Evolutionary conservation across 805 yeast genomes (phyloP).

Genomic region (Spathaspora hagerdaliae): DNA sequence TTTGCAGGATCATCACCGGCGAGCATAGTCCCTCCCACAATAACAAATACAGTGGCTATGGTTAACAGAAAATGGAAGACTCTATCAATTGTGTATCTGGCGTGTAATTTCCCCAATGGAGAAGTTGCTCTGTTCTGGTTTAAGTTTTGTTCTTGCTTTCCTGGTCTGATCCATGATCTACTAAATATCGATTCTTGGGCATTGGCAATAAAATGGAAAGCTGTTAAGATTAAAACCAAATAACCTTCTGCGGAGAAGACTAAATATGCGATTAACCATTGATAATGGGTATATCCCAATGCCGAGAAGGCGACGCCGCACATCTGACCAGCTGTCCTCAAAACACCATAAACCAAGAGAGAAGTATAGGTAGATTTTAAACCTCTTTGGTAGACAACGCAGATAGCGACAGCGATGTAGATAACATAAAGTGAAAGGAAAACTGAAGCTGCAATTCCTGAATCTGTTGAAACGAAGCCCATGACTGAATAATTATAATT

Average conservation of each 20-base stretch:
- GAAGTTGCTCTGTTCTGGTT: background rate
- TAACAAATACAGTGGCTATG: constrained; percentile 29
- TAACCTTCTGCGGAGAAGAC: constrained; percentile 39
- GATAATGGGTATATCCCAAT: constrained; percentile 22
- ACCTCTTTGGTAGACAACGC: constrained; percentile 18
- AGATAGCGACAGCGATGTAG: constrained; percentile 15
- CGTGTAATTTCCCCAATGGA: background rate
- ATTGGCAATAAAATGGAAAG: constrained; percentile 22
- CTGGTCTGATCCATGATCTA: constrained; percentile 20
- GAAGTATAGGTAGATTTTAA: constrained; percentile 19
- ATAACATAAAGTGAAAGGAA: constrained; percentile 25
- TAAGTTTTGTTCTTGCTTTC: constrained; percentile 6
- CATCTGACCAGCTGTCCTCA: constrained; percentile 31
- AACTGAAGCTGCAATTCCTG: constrained; percentile 33
- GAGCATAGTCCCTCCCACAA: constrained; percentile 29
- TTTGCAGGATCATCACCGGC: constrained; percentile 19
- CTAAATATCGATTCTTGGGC: constrained; percentile 24
- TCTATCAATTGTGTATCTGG: constrained; percentile 1
- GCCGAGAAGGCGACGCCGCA: constrained; percentile 33
- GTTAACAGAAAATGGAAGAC: constrained; percentile 23
- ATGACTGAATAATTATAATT: background rate
- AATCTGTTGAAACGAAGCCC: constrained; percentile 14
- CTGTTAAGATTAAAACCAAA: constrained; percentile 26
- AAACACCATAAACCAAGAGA: constrained; percentile 22
- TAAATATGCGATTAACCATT: constrained; percentile 37